Evolutionary conservation across 2,329 filamentous ascomycete genomes (phyloP).

Genomic region (Colletotrichum limetticola): DNA sequence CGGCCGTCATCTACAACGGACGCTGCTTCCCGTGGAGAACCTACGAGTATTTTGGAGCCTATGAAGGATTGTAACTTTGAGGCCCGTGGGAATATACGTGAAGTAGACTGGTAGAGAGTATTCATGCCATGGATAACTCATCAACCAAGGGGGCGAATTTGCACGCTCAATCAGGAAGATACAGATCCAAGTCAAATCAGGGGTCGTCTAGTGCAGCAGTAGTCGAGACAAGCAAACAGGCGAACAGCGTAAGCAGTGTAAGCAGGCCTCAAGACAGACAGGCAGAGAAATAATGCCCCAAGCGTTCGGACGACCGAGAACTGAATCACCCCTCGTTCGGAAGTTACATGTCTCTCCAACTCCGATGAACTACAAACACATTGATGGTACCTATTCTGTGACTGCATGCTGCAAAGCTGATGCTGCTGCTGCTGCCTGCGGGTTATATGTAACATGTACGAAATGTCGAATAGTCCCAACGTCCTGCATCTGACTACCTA

Average conservation of each 20-base stretch:
- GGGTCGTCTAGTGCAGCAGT: background rate
- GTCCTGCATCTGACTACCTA: too few relatives aligned
- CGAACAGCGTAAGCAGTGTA: background rate
- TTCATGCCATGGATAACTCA: too few relatives aligned
- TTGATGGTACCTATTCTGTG: background rate
- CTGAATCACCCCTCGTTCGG: background rate
- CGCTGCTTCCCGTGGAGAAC: too few relatives aligned
- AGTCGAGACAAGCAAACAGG: background rate
- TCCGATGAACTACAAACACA: constrained; percentile 2
- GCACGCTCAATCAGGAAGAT: too few relatives aligned
- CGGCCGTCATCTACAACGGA: too few relatives aligned
- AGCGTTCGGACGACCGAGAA: constrained; percentile 31
- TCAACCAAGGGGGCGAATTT: too few relatives aligned
- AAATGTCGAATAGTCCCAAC: background rate
- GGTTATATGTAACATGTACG: background rate
- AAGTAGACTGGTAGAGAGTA: too few relatives aligned
- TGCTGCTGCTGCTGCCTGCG: background rate
- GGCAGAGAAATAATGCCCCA: background rate
- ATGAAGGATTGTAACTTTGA: too few relatives aligned
- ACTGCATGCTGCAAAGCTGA: background rate
- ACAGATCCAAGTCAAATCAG: background rate
- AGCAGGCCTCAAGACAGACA: background rate
- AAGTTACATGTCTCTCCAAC: constrained; percentile 6
- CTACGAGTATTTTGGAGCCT: too few relatives aligned
- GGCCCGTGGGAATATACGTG: too few relatives aligned